phyloP scores from a whole-genome alignment of 176 grass and related monocot genomes.

The Miscanthus lutarioriparius region DNA sequence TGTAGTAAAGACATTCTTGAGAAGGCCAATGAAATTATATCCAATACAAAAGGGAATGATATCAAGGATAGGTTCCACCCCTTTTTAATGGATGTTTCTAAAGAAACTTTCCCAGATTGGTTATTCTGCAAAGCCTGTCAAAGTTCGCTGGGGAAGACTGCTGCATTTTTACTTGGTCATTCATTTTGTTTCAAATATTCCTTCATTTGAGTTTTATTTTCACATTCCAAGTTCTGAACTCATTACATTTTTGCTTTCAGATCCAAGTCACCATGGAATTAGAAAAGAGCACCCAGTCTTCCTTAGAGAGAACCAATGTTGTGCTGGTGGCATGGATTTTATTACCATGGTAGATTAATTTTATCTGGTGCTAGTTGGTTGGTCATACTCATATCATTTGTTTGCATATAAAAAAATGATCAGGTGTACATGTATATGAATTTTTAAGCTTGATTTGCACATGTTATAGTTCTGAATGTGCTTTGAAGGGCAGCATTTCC shows the following conservation, averaged over 20 bases:
- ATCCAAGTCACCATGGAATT: constrained; percentile 35
- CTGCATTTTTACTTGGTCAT: constrained; percentile 33
- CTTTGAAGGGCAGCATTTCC: background rate
- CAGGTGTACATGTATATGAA: background rate
- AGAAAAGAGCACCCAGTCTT: constrained; percentile 27
- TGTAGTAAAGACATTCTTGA: constrained; percentile 89
- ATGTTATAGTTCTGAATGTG: background rate
- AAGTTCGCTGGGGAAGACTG: constrained; percentile 38
- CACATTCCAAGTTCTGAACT: background rate
- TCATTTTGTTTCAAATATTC: constrained; percentile 9
- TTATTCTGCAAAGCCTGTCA: constrained; percentile 73
- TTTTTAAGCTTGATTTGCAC: background rate
- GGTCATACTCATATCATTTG: background rate
- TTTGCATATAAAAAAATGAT: constrained; percentile 33
- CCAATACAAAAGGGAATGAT: constrained; percentile 36
- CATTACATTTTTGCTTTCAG: constrained; percentile 41
- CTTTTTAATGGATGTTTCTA: constrained; percentile 79
- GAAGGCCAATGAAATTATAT: constrained; percentile 77
- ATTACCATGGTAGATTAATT: constrained; percentile 65
- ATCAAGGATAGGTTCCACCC: constrained; percentile 54
- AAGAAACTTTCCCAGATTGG: constrained; percentile 76
- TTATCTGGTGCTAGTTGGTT: background rate
- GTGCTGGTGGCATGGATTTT: constrained; percentile 79
- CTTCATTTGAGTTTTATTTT: constrained; percentile 16
- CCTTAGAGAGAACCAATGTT: constrained; percentile 55